Evolutionary conservation across 176 grass and related monocot species (phyloP).

Genomic region (Zizania latifolia): DNA sequence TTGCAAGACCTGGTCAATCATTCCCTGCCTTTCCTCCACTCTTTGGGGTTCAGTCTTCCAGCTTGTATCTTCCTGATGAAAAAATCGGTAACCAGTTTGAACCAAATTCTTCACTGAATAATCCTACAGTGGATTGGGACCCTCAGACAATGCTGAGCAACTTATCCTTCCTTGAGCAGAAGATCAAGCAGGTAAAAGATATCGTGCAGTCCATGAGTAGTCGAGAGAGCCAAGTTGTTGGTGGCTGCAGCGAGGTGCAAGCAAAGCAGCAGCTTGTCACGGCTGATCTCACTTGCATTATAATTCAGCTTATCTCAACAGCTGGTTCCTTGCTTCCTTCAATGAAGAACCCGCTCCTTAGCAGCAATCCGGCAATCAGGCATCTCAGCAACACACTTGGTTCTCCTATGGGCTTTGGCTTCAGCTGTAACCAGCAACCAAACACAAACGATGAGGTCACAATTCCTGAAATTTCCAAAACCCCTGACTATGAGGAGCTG

Average conservation of each 20-base stretch:
- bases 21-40: conserved; percentile 48
- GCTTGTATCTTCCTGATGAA: conserved; percentile 42
- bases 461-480: conserved; percentile 34
- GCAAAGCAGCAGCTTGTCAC: conserved; percentile 76
- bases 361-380: conserved; percentile 54
- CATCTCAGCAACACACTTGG: conserved; percentile 43
- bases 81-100: conserved; percentile 45
- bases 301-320: conserved; percentile 87
- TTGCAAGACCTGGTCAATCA: conserved; percentile 37
- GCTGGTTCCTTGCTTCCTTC: conserved; percentile 80
- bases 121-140: conserved; percentile 49
- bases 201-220: conserved; percentile 58
- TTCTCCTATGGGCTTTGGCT: conserved; percentile 41
- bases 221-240: conserved; percentile 39
- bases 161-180: conserved; percentile 81
- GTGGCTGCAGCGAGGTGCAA: conserved; percentile 37
- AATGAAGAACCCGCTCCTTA: conserved; percentile 64
- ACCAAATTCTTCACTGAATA: conserved; percentile 39
- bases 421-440: conserved; percentile 33
- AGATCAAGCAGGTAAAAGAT: conserved; percentile 86
- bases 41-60: conserved; percentile 36
- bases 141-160: conserved; percentile 64
- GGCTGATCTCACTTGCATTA: conserved; percentile 78
- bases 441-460: conserved; percentile 18
- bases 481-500: conserved; percentile 49